Percentiles rank a stretch among this genome's conserved stretches.
Conservation (phyloP, 2,329 filamentous ascomycete species). For the Alternaria sp. region DNA sequence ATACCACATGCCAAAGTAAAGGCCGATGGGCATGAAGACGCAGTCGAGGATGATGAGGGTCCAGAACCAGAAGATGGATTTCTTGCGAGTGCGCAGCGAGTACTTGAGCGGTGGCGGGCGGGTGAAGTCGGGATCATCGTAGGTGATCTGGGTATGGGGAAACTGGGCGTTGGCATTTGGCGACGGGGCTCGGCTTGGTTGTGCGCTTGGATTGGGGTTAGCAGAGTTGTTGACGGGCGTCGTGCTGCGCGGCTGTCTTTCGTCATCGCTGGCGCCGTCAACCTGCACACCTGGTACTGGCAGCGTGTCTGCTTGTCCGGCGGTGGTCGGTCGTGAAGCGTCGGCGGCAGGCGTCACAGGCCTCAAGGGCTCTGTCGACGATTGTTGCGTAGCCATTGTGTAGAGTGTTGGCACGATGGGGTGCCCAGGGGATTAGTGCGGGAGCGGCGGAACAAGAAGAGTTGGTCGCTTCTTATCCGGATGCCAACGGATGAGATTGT, state of each 20-base stretch:
- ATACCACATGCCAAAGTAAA: slow-evolving; percentile 70
- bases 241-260: slow-evolving; percentile 24
- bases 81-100: slow-evolving; percentile 62
- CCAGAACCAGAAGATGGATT: slow-evolving; percentile 67
- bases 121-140: slow-evolving; percentile 53
- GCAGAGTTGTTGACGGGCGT: slow-evolving; percentile 17
- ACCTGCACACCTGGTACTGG: slow-evolving; percentile 34
- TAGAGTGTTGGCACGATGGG: slow-evolving; percentile 8
- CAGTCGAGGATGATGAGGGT: slow-evolving; percentile 66
- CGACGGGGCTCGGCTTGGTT: slow-evolving; percentile 40
- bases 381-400: slow-evolving; percentile 39
- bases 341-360: slow-evolving; percentile 24
- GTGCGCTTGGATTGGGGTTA: slow-evolving; percentile 30
- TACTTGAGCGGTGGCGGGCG: slow-evolving; percentile 64
- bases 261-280: slow-evolving; percentile 29
- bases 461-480: slow-evolving; percentile 34
- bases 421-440: slow-evolving; percentile 7
- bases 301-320: slow-evolving; percentile 23
- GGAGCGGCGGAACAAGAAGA: slow-evolving; percentile 26
- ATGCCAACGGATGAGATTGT: slow-evolving; percentile 33
- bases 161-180: slow-evolving; percentile 46
- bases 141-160: slow-evolving; percentile 54
- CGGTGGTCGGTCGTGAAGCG: slow-evolving; percentile 21
- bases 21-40: slow-evolving; percentile 64
- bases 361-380: slow-evolving; percentile 45